Percentiles rank a stretch among this genome's conserved stretches.
These are phyloP conservation scores for Microcyclospora tardicrescens DNA, from an alignment of 2,329 filamentous ascomycete genomes.

Conservation along the genomic window DNA sequence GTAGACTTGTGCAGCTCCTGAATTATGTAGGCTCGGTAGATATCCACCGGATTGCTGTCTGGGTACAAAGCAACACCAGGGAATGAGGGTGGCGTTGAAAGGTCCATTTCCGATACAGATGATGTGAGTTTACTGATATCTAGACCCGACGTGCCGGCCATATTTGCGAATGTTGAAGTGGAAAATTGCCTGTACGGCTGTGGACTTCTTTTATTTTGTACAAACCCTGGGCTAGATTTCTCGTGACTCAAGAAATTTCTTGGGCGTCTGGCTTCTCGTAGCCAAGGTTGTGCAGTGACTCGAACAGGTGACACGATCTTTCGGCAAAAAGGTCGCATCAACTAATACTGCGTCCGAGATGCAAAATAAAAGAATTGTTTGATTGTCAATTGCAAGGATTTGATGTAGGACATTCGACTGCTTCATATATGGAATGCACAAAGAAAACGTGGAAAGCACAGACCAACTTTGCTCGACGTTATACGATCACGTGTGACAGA, in stretches of 20 bases:
- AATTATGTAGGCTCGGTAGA: slow-evolving; percentile 67
- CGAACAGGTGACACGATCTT: no score
- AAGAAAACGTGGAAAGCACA: no score
- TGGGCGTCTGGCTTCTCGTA: no score
- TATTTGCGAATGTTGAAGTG: slow-evolving; percentile 1
- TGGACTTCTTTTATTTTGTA: background rate
- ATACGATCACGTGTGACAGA: no score
- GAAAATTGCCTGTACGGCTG: background rate
- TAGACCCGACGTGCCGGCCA: slow-evolving; percentile 7
- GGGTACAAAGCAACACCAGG: slow-evolving; percentile 36
- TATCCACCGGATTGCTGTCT: slow-evolving; percentile 60
- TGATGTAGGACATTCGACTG: no score
- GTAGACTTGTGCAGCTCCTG: slow-evolving; percentile 54
- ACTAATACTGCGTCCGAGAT: no score
- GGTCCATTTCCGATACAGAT: slow-evolving; percentile 17
- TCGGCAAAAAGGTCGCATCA: no score
- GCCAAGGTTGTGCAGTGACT: no score
- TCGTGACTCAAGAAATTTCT: background rate
- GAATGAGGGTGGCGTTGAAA: slow-evolving; percentile 16
- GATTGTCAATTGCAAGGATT: no score
- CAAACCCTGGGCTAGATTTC: background rate
- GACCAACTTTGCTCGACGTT: no score
- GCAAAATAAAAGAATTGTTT: no score
- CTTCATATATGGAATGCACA: no score
- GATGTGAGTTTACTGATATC: slow-evolving; percentile 16